Evolutionary conservation across 768 basidiomycete species (phyloP).

Genomic region (Chiua virens): DNA sequence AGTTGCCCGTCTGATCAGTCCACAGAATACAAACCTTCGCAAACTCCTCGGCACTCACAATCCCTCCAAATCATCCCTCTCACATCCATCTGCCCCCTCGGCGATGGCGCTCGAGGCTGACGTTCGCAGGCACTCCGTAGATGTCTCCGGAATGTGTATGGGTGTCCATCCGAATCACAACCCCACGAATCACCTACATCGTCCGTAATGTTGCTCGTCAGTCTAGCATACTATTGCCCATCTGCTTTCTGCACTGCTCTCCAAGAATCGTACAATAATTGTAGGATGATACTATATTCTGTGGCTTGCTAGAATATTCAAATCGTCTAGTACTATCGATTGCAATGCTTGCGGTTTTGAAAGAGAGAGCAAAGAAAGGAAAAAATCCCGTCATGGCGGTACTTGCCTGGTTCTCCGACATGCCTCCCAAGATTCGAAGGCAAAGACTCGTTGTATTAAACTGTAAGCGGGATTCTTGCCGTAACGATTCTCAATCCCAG

Average conservation of each 20-base stretch:
- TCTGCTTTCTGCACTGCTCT: background rate
- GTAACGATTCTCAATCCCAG: slow-evolving; percentile 50
- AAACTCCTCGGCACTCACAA: slow-evolving; percentile 31
- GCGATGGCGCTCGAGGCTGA: slow-evolving; percentile 32
- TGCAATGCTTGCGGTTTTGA: too few species aligned
- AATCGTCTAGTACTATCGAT: slow-evolving; percentile 9
- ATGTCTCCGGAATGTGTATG: slow-evolving; percentile 32
- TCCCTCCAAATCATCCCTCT: slow-evolving; percentile 13
- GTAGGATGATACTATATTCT: slow-evolving; percentile 19
- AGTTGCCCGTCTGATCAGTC: background rate
- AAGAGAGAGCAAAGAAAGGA: too few species aligned
- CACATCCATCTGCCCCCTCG: slow-evolving; percentile 27
- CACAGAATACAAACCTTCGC: slow-evolving; percentile 32
- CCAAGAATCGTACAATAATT: slow-evolving; percentile 13
- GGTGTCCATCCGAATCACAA: slow-evolving; percentile 18
- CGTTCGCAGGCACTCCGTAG: slow-evolving; percentile 34
- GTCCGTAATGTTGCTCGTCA: background rate
- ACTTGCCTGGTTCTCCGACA: background rate
- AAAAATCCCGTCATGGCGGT: too few species aligned
- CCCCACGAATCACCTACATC: slow-evolving; percentile 5
- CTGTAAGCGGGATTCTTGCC: slow-evolving; percentile 1
- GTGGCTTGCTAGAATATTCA: slow-evolving; percentile 5
- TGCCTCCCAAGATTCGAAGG: slow-evolving; percentile 1
- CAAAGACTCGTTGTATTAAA: too few species aligned
- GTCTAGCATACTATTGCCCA: background rate